Conservation (phyloP, 192 early-diverging fungal genomes). For the Helicostylum pulchrum region DNA sequence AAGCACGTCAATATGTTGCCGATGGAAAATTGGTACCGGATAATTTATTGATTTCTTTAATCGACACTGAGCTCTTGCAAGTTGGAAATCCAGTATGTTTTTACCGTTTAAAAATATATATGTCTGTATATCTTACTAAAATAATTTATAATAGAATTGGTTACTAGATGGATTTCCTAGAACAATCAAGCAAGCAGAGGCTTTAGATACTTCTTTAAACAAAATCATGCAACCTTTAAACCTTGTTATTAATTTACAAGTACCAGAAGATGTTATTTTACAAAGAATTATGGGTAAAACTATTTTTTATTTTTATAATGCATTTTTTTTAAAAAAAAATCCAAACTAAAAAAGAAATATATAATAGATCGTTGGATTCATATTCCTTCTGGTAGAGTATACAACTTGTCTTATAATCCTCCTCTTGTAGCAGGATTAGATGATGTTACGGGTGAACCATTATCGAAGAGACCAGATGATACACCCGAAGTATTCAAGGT, state of each 20-base stretch:
- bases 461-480: conserved; percentile 85
- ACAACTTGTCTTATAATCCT: conserved; percentile 93
- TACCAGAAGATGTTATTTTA: conserved; percentile 88
- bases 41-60: conserved; percentile 61
- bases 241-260: conserved; percentile 85
- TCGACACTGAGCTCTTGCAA: conserved; percentile 58
- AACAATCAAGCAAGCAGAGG: conserved; percentile 75
- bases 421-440: conserved; percentile 76
- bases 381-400: conserved; percentile 84
- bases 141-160: conserved; percentile 60
- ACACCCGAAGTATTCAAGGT: conserved; percentile 80
- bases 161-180: conserved; percentile 92
- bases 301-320: background rate
- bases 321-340: no score
- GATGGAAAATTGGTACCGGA: conserved; percentile 68
- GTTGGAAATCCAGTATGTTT: conserved; percentile 41
- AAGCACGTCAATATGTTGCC: conserved; percentile 52
- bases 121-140: no score
- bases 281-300: conserved; percentile 75
- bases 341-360: background rate
- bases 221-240: conserved; percentile 63
- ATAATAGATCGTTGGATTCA: conserved; percentile 89
- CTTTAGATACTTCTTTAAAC: conserved; percentile 61
- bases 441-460: conserved; percentile 91
- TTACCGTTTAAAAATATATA: no score